Evolutionary conservation across 192 early-diverging fungal genomes (phyloP), one percentile per base, ranked within the genome.

Genomic region (Gaertneriomyces semiglobifer): DNA sequence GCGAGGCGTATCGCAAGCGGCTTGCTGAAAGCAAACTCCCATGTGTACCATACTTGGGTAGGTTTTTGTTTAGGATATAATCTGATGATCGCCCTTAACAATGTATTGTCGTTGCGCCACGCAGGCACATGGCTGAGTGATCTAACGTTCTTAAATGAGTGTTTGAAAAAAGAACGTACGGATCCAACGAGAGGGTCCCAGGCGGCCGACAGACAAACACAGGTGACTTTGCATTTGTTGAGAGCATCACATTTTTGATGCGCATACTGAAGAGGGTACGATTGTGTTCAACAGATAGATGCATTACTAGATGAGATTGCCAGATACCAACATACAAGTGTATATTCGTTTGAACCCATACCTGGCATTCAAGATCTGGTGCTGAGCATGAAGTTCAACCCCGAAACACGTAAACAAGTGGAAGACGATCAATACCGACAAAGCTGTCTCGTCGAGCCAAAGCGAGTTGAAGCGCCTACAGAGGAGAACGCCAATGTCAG

Each of bases 21-120:
- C 43, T 80, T 4, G 44, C 60, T 1, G 45, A 64, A 19, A 33
- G 51, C 12, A 75, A 68, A 63, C 41, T 66, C 0, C 78, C 78
- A 3, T 74, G 63, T 43, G 71, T 80, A 8, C 78, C 78, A 12
- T 80, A 80, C 53, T 52, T 80, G 18, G 78, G 78, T 54, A 75
- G n/a, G 52, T 12, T 66, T 11, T 33, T 0, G 2, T 4, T 57
- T 57, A 0, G 4, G 55, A 71, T 9, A 20, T 4, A 67, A 7
- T 14, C 18, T 18, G 42, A 63, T 63, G 18, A 16, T 55, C 14
- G n/a, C 45, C 12, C 6, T 47, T 61, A 25, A 14, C 25, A 33
- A n/a, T n/a, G n/a, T n/a, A n/a, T n/a, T n/a, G n/a, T n/a, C n/a
- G n/a, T n/a, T 12, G 58, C 58, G 18, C 9, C 6, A 33, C 43